These are phyloP conservation scores for Buxus sempervirens DNA, from an alignment of 164 flowering plant genomes.

Conservation along the genomic window DNA sequence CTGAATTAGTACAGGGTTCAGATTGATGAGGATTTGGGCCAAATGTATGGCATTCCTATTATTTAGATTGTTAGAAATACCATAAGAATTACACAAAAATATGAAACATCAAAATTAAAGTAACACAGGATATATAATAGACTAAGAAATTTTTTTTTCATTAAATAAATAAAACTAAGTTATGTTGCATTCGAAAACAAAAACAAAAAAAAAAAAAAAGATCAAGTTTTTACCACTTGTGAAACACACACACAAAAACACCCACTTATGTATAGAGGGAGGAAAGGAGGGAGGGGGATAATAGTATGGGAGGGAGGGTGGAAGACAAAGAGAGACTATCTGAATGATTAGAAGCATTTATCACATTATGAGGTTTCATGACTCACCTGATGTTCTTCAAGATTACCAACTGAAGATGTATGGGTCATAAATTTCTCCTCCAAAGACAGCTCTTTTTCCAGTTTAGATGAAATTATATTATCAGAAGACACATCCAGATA, in stretches of 20 bases:
- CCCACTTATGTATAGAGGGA: no score
- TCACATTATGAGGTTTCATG: background rate
- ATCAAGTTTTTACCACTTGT: no score
- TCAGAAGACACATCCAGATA: slow-evolving; percentile 18
- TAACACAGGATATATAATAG: no score
- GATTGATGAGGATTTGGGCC: background rate
- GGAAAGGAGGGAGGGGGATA: no score
- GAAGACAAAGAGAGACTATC: no score
- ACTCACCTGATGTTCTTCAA: slow-evolving; percentile 36
- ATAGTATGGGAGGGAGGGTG: no score
- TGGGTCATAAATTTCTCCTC: slow-evolving; percentile 27
- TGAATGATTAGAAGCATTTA: background rate
- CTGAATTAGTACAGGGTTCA: background rate
- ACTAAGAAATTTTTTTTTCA: no score
- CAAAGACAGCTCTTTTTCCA: slow-evolving; percentile 19
- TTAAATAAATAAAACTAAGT: no score
- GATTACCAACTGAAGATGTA: slow-evolving; percentile 18
- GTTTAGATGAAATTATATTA: slow-evolving; percentile 10
- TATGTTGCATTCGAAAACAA: no score
- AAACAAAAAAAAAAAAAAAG: no score
- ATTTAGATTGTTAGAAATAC: background rate
- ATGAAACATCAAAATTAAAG: no score
- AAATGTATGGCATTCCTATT: background rate
- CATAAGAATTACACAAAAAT: background rate
- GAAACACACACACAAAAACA: no score